Evolutionary conservation across 106 monocot species (phyloP), one percentile per base, ranked within the genome.

Genomic region (Phalaenopsis aphrodite): DNA sequence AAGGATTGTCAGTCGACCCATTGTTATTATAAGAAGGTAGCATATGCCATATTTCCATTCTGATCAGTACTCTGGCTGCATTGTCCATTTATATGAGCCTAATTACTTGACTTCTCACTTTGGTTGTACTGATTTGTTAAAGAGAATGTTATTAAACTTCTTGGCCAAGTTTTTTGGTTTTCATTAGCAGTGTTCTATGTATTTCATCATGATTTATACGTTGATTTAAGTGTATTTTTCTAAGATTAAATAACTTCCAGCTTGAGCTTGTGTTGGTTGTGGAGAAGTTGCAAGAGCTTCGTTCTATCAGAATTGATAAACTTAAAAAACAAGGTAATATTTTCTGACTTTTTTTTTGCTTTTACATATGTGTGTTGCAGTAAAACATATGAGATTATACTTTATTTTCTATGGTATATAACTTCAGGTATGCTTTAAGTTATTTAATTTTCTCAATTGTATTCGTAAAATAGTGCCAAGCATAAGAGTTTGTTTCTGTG

Each of bases 201-300:
- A 11, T 52, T 46, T 36, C 41, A 78, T 57, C 56, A 55, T 37
- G 12, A n/a, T 38, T 57, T 41, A 7, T 58, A 57, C 56, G 11
- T 24, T 74, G 18, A 72, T 74, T 72, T 69, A 7, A 2, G 16
- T 5, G 5, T 74, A 19, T 4, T 74, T 74, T 42, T 71, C 71
- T 74, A 74, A 18, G 17, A 43, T 74, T 74, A 3, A 42, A 42
- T 74, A 72, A 24, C 47, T 88, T 93, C 55, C 95, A 99, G 99
- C 93, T 99, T 85, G 99, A 99, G 89, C 95, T 99, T 83, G 83
- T 95, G 39, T 83, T 99, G 75, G 88, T 95, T 47, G 95, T 99
- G 55, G 99, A 95, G 86, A 99, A 95, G 78, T 79, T 99, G 80
- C 92, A 93, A 86, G 94, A 99, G 83, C 94, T 95, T 84, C 99